A percentile compares a stretch with the other conserved stretches of the same genome.
These are phyloP conservation scores for Moniliella sp. DNA, from an alignment of 1,284 basidiomycete species.

Conservation along the genomic window DNA sequence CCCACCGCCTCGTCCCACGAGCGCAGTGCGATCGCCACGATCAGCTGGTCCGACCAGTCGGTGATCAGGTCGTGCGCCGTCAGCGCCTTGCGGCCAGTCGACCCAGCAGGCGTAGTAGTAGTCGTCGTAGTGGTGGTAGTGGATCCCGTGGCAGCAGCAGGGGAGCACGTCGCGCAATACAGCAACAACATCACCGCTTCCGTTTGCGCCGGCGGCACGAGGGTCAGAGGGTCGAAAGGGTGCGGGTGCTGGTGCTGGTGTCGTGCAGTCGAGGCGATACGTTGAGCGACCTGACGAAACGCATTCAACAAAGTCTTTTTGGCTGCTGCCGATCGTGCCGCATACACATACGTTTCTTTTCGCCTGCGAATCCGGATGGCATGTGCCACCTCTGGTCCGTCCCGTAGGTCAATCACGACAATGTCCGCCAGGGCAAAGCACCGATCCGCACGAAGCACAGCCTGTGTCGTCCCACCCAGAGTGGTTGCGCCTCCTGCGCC, in stretches of 20 bases:
- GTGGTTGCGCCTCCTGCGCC: too few relatives aligned
- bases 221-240: too few relatives aligned
- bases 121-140: too few relatives aligned
- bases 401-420: slow-evolving; percentile 79
- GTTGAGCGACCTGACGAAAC: too few relatives aligned
- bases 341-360: slow-evolving; percentile 80
- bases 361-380: slow-evolving; percentile 83
- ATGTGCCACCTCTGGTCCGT: slow-evolving; percentile 72
- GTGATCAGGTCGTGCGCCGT: not conserved
- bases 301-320: slow-evolving; percentile 36
- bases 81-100: not conserved
- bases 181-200: too few relatives aligned
- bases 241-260: not conserved
- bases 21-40: slow-evolving; percentile 68
- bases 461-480: too few relatives aligned
- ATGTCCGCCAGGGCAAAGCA: slow-evolving; percentile 83
- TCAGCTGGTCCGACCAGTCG: slow-evolving; percentile 50
- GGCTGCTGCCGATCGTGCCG: slow-evolving; percentile 42
- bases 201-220: too few relatives aligned
- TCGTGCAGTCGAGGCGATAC: too few relatives aligned
- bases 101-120: too few relatives aligned
- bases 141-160: too few relatives aligned
- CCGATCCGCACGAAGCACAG: slow-evolving; percentile 64
- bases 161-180: too few relatives aligned
- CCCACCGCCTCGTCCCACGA: slow-evolving; percentile 67